phyloP scores from a whole-genome alignment of 495 filamentous ascomycete genomes.

The Podospora pseudoanserina region DNA sequence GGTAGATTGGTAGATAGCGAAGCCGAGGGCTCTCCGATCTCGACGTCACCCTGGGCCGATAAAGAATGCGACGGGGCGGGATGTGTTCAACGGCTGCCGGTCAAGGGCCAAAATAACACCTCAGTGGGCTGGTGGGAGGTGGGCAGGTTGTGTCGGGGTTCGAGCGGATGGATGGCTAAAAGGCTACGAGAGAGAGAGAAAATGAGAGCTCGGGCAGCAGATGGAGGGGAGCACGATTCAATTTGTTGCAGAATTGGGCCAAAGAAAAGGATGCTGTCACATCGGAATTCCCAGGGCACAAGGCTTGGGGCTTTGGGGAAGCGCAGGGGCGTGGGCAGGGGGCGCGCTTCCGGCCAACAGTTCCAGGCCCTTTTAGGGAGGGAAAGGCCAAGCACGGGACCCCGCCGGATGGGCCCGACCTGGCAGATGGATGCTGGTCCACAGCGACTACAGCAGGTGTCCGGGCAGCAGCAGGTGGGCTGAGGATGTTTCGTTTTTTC shows the following conservation, averaged over 20 bases:
- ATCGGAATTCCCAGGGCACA: constrained; percentile 30
- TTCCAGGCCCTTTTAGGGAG: constrained; percentile 4
- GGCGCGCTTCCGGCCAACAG: constrained; percentile 8
- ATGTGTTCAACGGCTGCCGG: not conserved
- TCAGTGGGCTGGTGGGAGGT: not conserved
- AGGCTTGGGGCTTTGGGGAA: constrained; percentile 11
- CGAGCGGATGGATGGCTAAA: not conserved
- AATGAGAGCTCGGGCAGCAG: not conserved
- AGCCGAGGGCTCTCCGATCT: constrained; percentile 4
- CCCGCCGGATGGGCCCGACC: constrained; percentile 6
- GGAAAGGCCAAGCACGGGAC: constrained; percentile 1
- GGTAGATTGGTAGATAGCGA: not conserved
- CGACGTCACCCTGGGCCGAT: constrained; percentile 14
- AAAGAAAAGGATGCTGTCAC: constrained; percentile 13
- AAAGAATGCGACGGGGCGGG: not conserved
- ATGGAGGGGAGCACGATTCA: constrained; percentile 4
- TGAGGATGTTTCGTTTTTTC: constrained; percentile 3
- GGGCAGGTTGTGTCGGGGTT: not conserved
- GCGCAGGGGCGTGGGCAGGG: constrained; percentile 7
- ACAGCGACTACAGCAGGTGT: not conserved
- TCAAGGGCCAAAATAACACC: no score
- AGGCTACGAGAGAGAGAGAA: not conserved
- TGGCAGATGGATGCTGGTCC: not conserved
- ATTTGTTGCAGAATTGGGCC: not conserved
- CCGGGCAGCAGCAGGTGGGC: not conserved